Evolutionary conservation across 2,329 filamentous ascomycete genomes (phyloP).

Genomic region (Exophiala bonariae): DNA sequence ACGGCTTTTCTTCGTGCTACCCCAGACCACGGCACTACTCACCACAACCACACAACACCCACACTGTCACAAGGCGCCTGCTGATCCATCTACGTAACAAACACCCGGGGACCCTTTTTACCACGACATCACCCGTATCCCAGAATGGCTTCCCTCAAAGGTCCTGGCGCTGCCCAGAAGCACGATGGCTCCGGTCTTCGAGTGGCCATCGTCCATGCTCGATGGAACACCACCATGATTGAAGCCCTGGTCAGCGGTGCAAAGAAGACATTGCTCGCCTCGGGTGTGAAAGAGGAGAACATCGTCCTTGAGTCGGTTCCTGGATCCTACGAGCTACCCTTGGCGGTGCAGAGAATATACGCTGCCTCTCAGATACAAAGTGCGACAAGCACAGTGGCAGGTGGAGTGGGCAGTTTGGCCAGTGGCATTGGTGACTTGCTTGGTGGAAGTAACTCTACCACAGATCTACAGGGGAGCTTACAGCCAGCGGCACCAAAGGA

Average conservation of each 20-base stretch:
- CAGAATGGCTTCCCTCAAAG: conserved; percentile 59
- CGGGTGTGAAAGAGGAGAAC: conserved; percentile 83
- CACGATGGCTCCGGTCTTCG: conserved; percentile 72
- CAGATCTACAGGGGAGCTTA: conserved; percentile 58
- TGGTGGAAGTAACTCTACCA: conserved; percentile 60
- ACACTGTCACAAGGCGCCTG: conserved; percentile 2
- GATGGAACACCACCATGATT: conserved; percentile 92
- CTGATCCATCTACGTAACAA: not conserved
- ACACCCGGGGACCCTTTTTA: not conserved
- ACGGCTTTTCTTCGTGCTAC: not conserved
- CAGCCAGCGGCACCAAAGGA: conserved; percentile 32
- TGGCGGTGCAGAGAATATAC: conserved; percentile 85
- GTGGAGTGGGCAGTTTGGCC: conserved; percentile 50
- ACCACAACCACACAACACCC: not conserved
- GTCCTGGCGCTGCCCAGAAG: conserved; percentile 58
- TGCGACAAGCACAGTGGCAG: conserved; percentile 39
- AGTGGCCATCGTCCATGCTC: conserved; percentile 91
- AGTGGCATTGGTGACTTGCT: conserved; percentile 75
- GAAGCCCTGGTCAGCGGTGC: conserved; percentile 78
- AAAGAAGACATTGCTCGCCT: conserved; percentile 71
- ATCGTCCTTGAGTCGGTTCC: conserved; percentile 89
- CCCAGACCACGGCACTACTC: not conserved
- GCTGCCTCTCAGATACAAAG: conserved; percentile 84
- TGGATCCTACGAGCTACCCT: conserved; percentile 91
- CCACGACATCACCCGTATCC: not conserved